A percentile compares a stretch with the other conserved stretches of the same genome.
Evolutionary conservation across 2,329 filamentous ascomycete species (phyloP).

Genomic region (Lecanicillium sp.): DNA sequence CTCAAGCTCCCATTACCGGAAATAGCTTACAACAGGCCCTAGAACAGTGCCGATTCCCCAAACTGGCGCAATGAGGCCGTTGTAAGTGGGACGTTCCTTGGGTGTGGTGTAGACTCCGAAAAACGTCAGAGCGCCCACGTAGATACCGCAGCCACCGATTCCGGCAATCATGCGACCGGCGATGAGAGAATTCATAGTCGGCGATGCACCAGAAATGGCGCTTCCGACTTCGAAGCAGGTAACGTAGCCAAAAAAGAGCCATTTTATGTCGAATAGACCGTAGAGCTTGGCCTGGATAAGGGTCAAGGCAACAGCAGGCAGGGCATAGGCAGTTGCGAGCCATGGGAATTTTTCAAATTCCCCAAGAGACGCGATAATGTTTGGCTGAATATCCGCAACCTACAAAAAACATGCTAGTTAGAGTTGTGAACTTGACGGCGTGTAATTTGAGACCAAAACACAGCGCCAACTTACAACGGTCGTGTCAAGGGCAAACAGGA

Average conservation of each 20-base stretch:
- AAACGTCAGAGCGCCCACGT: conserved; percentile 20
- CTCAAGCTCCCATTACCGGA: no score
- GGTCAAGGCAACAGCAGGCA: conserved; percentile 29
- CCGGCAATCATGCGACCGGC: conserved; percentile 33
- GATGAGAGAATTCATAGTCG: conserved; percentile 33
- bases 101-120: conserved; percentile 17
- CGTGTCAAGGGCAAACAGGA: conserved; percentile 37
- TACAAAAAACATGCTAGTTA: no score
- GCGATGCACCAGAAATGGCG: conserved; percentile 29
- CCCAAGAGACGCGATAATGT: conserved; percentile 26
- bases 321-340: conserved; percentile 26
- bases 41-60: conserved; percentile 38
- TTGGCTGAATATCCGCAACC: conserved; percentile 36
- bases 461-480: no score
- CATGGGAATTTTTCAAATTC: conserved; percentile 29
- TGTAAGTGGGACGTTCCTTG: conserved; percentile 17
- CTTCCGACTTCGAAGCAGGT: conserved; percentile 17
- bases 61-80: conserved; percentile 9
- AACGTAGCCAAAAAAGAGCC: conserved; percentile 17
- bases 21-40: conserved; percentile 28
- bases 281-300: conserved; percentile 32
- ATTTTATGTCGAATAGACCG: conserved; percentile 35
- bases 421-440: no score
- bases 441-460: no score
- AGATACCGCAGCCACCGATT: conserved; percentile 30